A percentile compares a stretch with the other conserved stretches of the same genome.
Conservation (phyloP, 2,329 filamentous ascomycete species). For the Calonectria hongkongensis region DNA sequence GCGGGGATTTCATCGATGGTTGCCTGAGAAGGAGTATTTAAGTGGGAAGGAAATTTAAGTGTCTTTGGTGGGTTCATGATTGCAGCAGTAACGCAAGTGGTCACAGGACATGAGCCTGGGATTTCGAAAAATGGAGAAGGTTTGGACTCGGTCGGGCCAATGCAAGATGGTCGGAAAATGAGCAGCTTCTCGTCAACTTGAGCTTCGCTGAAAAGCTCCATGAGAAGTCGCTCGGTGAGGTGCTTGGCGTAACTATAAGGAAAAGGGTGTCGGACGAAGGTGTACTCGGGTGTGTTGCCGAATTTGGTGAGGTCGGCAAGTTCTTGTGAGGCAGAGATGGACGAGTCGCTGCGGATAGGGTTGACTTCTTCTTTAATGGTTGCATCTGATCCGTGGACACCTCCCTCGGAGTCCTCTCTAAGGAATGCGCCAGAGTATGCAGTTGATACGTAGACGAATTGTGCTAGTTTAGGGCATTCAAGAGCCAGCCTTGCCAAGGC, state of each 20-base stretch:
- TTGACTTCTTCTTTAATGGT: slow-evolving; percentile 10
- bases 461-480: background rate
- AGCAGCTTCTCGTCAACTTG: slow-evolving; percentile 14
- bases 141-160: slow-evolving; percentile 15
- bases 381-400: slow-evolving; percentile 13
- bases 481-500: slow-evolving; percentile 4
- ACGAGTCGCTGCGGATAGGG: slow-evolving; percentile 6
- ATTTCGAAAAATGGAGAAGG: slow-evolving; percentile 21
- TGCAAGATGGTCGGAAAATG: slow-evolving; percentile 20
- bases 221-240: slow-evolving; percentile 8
- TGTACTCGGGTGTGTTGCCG: slow-evolving; percentile 15
- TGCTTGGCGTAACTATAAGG: slow-evolving; percentile 19
- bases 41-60: slow-evolving; percentile 5
- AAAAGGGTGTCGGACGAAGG: slow-evolving; percentile 9
- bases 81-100: slow-evolving; percentile 8
- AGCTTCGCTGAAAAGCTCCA: slow-evolving; percentile 11
- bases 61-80: slow-evolving; percentile 9
- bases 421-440: slow-evolving; percentile 22
- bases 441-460: slow-evolving; percentile 21
- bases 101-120: slow-evolving; percentile 19
- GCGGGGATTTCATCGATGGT: slow-evolving; percentile 23
- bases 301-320: slow-evolving; percentile 3
- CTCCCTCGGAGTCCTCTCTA: background rate
- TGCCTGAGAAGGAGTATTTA: background rate
- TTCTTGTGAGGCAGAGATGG: slow-evolving; percentile 9